Evolutionary conservation across 352 stramenopile species (phyloP).

Genomic region (Phytophthora ramorum): DNA sequence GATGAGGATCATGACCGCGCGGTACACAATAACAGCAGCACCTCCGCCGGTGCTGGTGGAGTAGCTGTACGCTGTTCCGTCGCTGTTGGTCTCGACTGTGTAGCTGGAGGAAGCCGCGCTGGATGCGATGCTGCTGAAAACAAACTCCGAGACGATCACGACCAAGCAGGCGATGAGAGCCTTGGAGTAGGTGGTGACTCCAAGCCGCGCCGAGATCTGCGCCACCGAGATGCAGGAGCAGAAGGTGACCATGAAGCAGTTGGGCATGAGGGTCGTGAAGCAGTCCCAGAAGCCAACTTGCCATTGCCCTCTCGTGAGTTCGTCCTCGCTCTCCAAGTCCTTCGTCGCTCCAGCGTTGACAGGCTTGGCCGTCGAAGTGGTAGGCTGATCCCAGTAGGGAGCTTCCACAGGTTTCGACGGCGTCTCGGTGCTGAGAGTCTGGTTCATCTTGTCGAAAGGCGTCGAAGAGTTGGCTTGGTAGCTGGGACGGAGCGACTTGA

Average conservation of each 20-base stretch:
- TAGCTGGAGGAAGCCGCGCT: constrained; percentile 17
- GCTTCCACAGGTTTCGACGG: constrained; percentile 17
- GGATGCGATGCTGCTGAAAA: constrained; percentile 19
- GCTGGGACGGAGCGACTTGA: constrained; percentile 13
- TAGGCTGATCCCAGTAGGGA: constrained; percentile 23
- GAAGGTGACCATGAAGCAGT: constrained; percentile 51
- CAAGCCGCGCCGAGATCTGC: constrained; percentile 48
- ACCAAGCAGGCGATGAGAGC: constrained; percentile 33
- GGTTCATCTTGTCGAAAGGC: constrained; percentile 23
- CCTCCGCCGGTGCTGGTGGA: constrained; percentile 16
- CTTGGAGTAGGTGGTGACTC: constrained; percentile 43
- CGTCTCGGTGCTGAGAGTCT: constrained; percentile 25
- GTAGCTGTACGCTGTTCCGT: constrained; percentile 27
- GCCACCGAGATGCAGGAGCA: constrained; percentile 57
- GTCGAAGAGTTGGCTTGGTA: background rate
- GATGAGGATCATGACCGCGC: constrained; percentile 20
- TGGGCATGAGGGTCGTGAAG: constrained; percentile 49
- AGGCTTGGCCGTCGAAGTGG: background rate
- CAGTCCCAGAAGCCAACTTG: constrained; percentile 48
- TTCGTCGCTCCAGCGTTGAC: constrained; percentile 6
- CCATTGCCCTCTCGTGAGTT: constrained; percentile 20
- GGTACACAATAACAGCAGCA: constrained; percentile 20
- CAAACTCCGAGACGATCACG: constrained; percentile 26
- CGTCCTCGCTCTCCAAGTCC: constrained; percentile 29
- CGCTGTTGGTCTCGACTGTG: constrained; percentile 19